phyloP scores from a whole-genome alignment of 2,329 filamentous ascomycete species.

The Fusarium acutatum region DNA sequence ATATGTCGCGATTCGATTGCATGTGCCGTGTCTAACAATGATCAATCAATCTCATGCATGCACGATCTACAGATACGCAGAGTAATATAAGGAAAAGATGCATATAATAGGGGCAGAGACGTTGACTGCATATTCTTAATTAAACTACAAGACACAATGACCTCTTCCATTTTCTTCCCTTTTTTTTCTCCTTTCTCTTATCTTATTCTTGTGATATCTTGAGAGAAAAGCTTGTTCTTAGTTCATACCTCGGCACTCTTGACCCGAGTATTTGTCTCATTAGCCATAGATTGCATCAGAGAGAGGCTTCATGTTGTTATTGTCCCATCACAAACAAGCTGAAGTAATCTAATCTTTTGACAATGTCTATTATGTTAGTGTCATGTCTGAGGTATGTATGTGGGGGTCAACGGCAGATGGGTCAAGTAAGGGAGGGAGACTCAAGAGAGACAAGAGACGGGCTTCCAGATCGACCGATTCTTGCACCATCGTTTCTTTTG shows the following conservation, averaged over 20 bases:
- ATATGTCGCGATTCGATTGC: not conserved
- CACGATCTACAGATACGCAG: not conserved
- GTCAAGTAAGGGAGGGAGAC: constrained; percentile 14
- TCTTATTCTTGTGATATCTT: not conserved
- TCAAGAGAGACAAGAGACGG: not conserved
- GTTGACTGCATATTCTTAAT: not conserved
- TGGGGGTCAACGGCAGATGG: not conserved
- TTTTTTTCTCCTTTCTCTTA: not conserved
- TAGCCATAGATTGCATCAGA: not conserved
- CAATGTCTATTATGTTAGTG: constrained; percentile 2
- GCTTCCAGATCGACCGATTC: constrained; percentile 24
- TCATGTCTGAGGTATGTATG: not conserved
- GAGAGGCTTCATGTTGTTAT: constrained; percentile 15
- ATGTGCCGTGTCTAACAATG: not conserved
- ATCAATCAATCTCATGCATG: not conserved
- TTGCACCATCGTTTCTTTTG: not conserved
- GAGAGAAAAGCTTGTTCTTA: not conserved
- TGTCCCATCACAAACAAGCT: not conserved
- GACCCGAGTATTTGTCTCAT: constrained; percentile 1
- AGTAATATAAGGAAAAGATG: not conserved
- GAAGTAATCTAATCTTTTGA: not conserved
- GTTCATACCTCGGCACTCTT: not conserved
- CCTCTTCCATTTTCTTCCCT: not conserved
- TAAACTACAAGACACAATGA: not conserved
- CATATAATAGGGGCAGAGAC: not conserved